These are phyloP conservation scores for Lachancea sp. DNA, from an alignment of 805 yeast genomes.

Conservation along the genomic window DNA sequence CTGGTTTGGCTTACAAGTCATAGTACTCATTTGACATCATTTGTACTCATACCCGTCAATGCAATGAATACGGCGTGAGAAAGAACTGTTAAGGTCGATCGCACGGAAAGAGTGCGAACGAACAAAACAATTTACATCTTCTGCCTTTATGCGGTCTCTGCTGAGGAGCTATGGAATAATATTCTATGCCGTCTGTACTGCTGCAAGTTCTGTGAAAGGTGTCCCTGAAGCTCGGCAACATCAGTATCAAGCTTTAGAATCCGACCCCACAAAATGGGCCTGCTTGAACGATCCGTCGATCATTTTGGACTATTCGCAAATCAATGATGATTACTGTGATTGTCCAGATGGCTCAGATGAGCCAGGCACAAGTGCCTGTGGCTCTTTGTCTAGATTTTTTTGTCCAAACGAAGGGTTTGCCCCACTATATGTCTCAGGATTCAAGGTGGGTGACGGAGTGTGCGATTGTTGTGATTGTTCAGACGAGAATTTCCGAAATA, in stretches of 20 bases:
- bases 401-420: constrained; percentile 72
- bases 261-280: constrained; percentile 55
- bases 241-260: constrained; percentile 24
- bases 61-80: too few species aligned
- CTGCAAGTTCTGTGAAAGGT: constrained; percentile 11
- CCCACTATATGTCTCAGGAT: constrained; percentile 56
- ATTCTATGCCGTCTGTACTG: neutral
- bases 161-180: neutral
- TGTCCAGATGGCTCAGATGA: constrained; percentile 98
- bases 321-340: constrained; percentile 89
- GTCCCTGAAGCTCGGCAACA: constrained; percentile 18
- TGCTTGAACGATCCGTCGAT: constrained; percentile 69
- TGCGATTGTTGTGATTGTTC: constrained; percentile 98
- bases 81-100: too few species aligned
- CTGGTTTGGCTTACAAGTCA: too few species aligned
- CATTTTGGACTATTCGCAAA: constrained; percentile 48
- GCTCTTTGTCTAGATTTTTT: constrained; percentile 42
- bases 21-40: too few species aligned
- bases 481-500: constrained; percentile 49
- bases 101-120: too few species aligned
- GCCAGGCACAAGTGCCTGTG: constrained; percentile 89
- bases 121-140: too few species aligned
- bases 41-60: too few species aligned
- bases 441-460: constrained; percentile 76
- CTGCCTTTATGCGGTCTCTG: too few species aligned